Conservation (phyloP, 129 eudicot genomes). For the Tagetes erecta region DNA sequence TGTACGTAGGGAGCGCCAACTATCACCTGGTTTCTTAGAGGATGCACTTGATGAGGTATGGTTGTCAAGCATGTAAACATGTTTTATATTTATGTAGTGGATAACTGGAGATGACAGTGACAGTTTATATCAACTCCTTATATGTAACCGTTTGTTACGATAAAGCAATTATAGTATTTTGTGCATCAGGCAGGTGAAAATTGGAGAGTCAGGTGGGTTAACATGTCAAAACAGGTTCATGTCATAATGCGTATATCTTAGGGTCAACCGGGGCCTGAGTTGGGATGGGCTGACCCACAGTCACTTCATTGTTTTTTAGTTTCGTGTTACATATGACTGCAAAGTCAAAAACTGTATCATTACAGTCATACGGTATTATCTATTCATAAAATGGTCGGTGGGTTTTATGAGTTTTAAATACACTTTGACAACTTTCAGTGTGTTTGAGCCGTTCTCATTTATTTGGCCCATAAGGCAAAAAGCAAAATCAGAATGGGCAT, state of each 20-base stretch:
- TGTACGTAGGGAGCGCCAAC: conserved; percentile 82
- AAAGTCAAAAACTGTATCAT: not conserved
- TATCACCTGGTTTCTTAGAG: conserved; percentile 98
- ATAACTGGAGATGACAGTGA: not conserved
- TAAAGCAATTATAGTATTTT: conserved; percentile 6
- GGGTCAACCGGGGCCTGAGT: not conserved
- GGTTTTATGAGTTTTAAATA: not conserved
- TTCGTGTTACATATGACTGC: not conserved
- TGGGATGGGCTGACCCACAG: not conserved
- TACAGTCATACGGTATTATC: not conserved
- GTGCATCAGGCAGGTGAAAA: conserved; percentile 1
- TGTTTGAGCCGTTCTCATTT: not conserved
- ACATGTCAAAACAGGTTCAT: not conserved
- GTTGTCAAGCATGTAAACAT: conserved; percentile 17
- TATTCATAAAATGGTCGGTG: not conserved
- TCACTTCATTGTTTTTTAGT: not conserved
- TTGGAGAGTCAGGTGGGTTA: not conserved
- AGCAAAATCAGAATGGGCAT: not conserved
- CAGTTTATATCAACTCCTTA: not conserved
- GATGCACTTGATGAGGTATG: conserved; percentile 90
- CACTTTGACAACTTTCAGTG: not conserved
- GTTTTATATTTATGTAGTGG: not conserved
- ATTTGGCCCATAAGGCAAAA: not conserved
- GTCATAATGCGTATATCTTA: not conserved
- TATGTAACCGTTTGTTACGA: not conserved